A percentile compares a stretch with the other conserved stretches of the same genome.
Conservation (phyloP, 2,329 filamentous ascomycete species). For the Aspergillus awamori region DNA sequence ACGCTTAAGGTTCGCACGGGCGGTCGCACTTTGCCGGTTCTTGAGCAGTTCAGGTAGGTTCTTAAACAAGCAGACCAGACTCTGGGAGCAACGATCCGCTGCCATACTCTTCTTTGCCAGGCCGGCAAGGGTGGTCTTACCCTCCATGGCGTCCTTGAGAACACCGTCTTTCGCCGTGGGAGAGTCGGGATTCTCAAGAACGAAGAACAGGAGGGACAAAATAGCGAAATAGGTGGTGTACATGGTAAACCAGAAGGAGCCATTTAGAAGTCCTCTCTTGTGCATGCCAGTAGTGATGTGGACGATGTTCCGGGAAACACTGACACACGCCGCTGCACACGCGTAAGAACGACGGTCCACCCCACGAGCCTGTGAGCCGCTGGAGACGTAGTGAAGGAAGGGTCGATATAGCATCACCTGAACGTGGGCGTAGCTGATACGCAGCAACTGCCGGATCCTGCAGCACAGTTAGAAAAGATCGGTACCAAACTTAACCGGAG, state of each 20-base stretch:
- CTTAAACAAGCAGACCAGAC: conserved; percentile 78
- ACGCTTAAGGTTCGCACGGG: conserved; percentile 54
- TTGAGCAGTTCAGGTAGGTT: conserved; percentile 75
- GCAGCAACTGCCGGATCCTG: conserved; percentile 62
- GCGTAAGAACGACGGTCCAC: conserved; percentile 66
- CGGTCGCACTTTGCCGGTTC: conserved; percentile 52
- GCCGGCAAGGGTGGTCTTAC: conserved; percentile 77
- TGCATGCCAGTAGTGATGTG: conserved; percentile 69
- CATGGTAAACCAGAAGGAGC: conserved; percentile 70
- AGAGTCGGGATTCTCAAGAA: conserved; percentile 65
- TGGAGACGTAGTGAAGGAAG: conserved; percentile 66
- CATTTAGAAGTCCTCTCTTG: conserved; percentile 60
- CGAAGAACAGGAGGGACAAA: conserved; percentile 65
- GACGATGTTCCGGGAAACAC: conserved; percentile 67
- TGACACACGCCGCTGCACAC: conserved; percentile 67
- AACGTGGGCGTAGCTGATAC: conserved; percentile 65
- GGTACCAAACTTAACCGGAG: conserved; percentile 4
- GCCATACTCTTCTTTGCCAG: conserved; percentile 84
- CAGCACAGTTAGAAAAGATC: conserved; percentile 3
- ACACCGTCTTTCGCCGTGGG: conserved; percentile 69
- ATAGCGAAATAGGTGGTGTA: conserved; percentile 71
- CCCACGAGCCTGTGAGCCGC: conserved; percentile 51
- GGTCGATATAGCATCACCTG: conserved; percentile 68
- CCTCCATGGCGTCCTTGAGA: conserved; percentile 80
- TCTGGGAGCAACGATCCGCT: conserved; percentile 79